Conservation (phyloP, 1,284 basidiomycete genomes). For the Psilocybe mexicana region DNA sequence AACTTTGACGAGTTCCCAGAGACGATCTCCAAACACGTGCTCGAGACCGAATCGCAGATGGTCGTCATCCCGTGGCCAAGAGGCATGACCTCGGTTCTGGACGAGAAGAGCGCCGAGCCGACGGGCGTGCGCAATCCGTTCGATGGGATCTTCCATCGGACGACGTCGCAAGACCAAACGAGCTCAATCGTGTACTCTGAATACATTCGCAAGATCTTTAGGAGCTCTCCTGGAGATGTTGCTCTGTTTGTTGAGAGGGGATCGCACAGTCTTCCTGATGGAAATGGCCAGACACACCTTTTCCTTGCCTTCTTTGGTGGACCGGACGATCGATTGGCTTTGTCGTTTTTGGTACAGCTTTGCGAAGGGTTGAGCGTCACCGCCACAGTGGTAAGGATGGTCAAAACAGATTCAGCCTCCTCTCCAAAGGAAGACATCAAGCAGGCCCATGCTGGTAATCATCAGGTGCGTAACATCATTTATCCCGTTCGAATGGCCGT, state of each 20-base stretch:
- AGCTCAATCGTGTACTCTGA: conserved; percentile 67
- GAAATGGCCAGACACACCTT: conserved; percentile 53
- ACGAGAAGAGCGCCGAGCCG: conserved; percentile 23
- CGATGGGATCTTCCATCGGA: conserved; percentile 56
- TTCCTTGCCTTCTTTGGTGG: conserved; percentile 92
- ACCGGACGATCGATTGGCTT: conserved; percentile 85
- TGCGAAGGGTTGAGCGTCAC: conserved; percentile 62
- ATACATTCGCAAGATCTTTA: conserved; percentile 82
- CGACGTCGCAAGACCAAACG: conserved; percentile 43
- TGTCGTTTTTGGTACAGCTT: conserved; percentile 79
- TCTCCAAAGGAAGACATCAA: conserved; percentile 18
- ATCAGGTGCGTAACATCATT: not conserved
- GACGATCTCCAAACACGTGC: conserved; percentile 65
- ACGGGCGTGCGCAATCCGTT: conserved; percentile 49
- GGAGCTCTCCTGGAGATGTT: conserved; percentile 63
- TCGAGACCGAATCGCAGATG: conserved; percentile 64
- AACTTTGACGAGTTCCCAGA: conserved; percentile 67
- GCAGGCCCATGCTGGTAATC: not conserved
- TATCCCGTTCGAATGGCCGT: not conserved
- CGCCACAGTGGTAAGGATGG: conserved; percentile 71
- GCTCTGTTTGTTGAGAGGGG: conserved; percentile 81
- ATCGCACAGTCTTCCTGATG: conserved; percentile 25
- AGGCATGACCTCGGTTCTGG: conserved; percentile 32
- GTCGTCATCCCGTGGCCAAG: conserved; percentile 80
- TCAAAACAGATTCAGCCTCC: conserved; percentile 38